phyloP scores from a whole-genome alignment of 257 asterid species.

The Solanum sitiens region DNA sequence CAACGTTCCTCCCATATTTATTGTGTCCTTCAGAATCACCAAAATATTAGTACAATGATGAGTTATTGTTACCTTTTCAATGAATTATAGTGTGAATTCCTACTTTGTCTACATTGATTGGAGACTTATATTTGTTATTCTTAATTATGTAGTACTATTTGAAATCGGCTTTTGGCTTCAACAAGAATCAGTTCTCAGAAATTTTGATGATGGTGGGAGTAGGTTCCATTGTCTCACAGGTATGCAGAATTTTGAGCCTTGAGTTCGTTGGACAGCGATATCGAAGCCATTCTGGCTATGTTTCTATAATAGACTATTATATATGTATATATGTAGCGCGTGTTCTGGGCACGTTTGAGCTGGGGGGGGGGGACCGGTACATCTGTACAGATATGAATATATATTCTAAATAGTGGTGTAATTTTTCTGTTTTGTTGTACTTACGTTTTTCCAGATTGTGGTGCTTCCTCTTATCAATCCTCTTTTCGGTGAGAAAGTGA shows the following conservation, averaged over 20 bases:
- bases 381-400: not conserved
- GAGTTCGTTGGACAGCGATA: not conserved
- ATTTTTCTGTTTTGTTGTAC: not conserved
- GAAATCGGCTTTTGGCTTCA: slow-evolving; percentile 80
- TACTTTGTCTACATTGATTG: not conserved
- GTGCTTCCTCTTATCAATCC: slow-evolving; percentile 79
- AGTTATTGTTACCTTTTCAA: not conserved
- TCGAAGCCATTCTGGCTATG: not conserved
- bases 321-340: not conserved
- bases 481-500: slow-evolving; percentile 68
- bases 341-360: not conserved
- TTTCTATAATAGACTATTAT: not conserved
- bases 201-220: slow-evolving; percentile 77
- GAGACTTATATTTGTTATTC: not conserved
- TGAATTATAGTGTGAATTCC: not conserved
- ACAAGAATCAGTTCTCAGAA: slow-evolving; percentile 83
- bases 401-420: not conserved
- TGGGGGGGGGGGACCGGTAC: not conserved
- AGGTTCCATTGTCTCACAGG: slow-evolving; percentile 94
- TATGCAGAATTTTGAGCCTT: slow-evolving; percentile 9
- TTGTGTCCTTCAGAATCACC: not conserved
- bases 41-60: not conserved
- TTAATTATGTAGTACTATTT: slow-evolving; percentile 60
- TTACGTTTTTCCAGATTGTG: slow-evolving; percentile 41
- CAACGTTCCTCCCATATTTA: not conserved